These are phyloP conservation scores for Phtheirospermum japonicum DNA, from an alignment of 257 asterid species.

Conservation along the genomic window DNA sequence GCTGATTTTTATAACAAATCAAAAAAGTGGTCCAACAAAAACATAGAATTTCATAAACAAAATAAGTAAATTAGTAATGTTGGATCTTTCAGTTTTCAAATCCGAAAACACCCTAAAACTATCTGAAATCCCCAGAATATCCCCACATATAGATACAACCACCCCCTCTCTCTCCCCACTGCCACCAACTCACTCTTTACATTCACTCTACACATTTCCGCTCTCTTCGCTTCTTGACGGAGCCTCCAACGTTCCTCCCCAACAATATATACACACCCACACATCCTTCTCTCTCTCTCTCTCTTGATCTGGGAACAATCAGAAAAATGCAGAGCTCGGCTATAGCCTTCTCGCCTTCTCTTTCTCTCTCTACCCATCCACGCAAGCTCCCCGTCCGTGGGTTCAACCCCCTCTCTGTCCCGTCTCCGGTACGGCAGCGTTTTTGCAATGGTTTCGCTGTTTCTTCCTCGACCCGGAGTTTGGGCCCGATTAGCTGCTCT, in stretches of 20 bases:
- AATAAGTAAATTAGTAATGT: neutral
- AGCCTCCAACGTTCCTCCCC: conserved; percentile 38
- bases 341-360: conserved; percentile 62
- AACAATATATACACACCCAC: conserved; percentile 18
- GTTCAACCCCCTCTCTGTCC: conserved; percentile 31
- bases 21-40: too few relatives aligned
- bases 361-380: conserved; percentile 46
- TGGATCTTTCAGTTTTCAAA: neutral
- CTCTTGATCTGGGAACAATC: conserved; percentile 25
- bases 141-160: neutral
- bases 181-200: conserved; percentile 33
- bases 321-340: conserved; percentile 73
- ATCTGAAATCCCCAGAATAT: neutral
- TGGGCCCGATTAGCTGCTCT: conserved; percentile 49
- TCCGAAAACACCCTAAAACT: neutral
- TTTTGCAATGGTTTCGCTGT: conserved; percentile 26
- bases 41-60: too few relatives aligned
- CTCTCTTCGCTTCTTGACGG: conserved; percentile 37
- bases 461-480: conserved; percentile 12
- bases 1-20: too few relatives aligned
- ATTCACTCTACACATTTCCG: conserved; percentile 17
- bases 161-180: neutral
- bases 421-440: conserved; percentile 21
- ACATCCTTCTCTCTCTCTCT: conserved; percentile 16
- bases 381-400: conserved; percentile 29